Evolutionary conservation across 164 flowering plant genomes (phyloP).

Genomic region (Stephania cephalantha): DNA sequence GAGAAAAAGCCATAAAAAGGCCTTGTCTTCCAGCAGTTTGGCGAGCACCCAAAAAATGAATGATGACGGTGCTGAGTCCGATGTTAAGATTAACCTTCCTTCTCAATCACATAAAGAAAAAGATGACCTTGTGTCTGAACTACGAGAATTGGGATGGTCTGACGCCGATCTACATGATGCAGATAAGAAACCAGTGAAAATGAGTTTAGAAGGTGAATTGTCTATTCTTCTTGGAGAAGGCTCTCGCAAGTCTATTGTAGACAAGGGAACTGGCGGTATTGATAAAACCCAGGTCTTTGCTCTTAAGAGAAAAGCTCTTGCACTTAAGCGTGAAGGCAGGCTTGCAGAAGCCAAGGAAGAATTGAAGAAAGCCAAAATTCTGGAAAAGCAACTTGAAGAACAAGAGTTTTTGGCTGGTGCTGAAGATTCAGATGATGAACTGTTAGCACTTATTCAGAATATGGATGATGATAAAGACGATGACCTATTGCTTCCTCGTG

Average conservation of each 20-base stretch:
- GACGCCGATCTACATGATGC: slow-evolving; percentile 59
- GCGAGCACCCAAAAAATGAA: slow-evolving; percentile 24
- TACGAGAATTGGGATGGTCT: slow-evolving; percentile 89
- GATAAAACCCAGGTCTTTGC: slow-evolving; percentile 64
- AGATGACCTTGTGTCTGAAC: slow-evolving; percentile 68
- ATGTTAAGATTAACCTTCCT: slow-evolving; percentile 23
- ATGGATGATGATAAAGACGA: slow-evolving; percentile 52
- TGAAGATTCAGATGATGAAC: slow-evolving; percentile 90
- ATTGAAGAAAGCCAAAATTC: slow-evolving; percentile 72
- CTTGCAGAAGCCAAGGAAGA: slow-evolving; percentile 96
- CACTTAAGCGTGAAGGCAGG: slow-evolving; percentile 83
- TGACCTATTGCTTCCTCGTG: slow-evolving; percentile 20
- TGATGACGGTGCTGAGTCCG: slow-evolving; percentile 30
- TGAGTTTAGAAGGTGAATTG: slow-evolving; percentile 79
- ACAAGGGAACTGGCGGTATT: slow-evolving; percentile 22
- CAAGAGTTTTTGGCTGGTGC: slow-evolving; percentile 68
- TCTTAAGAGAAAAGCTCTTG: slow-evolving; percentile 67
- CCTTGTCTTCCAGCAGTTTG: slow-evolving; percentile 28
- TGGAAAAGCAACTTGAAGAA: slow-evolving; percentile 85
- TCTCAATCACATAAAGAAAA: slow-evolving; percentile 31
- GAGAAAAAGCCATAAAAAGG: slow-evolving; percentile 57
- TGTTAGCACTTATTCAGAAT: slow-evolving; percentile 52
- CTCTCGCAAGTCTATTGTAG: slow-evolving; percentile 27
- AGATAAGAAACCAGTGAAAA: slow-evolving; percentile 41
- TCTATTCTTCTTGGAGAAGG: slow-evolving; percentile 54